These are phyloP conservation scores for Inga leiocalycina DNA, from an alignment of 306 rosid species.

Conservation along the genomic window DNA sequence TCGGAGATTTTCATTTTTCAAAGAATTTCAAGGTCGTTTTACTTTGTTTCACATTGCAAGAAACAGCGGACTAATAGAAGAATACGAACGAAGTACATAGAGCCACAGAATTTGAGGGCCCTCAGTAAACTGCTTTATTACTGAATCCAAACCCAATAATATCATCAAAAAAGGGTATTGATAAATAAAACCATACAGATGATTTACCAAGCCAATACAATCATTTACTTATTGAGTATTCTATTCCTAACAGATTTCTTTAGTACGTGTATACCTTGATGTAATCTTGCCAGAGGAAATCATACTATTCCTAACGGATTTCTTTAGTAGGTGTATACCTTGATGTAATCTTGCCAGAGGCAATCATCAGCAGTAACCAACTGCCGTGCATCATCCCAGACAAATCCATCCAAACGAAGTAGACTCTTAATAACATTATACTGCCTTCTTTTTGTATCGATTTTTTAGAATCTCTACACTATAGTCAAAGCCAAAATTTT, in stretches of 20 bases:
- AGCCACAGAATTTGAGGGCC: neutral
- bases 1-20: neutral
- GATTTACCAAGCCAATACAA: constrained; percentile 1
- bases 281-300: constrained; percentile 76
- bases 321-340: constrained; percentile 41
- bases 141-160: constrained; percentile 15
- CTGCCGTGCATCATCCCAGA: constrained; percentile 77
- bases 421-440: constrained; percentile 62
- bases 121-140: neutral
- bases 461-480: constrained; percentile 74
- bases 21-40: neutral
- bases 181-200: constrained; percentile 14
- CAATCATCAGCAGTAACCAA: constrained; percentile 77
- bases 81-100: neutral
- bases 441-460: constrained; percentile 75
- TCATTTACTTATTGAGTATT: neutral
- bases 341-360: constrained; percentile 78
- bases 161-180: constrained; percentile 2
- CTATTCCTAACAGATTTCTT: constrained; percentile 15
- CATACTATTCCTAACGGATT: constrained; percentile 35
- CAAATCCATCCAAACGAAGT: constrained; percentile 71
- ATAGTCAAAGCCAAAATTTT: constrained; percentile 67
- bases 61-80: constrained; percentile 1
- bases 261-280: constrained; percentile 50
- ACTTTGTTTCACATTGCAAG: neutral